Conservation (phyloP, 2,329 filamentous ascomycete genomes). For the Dothistroma pini region DNA sequence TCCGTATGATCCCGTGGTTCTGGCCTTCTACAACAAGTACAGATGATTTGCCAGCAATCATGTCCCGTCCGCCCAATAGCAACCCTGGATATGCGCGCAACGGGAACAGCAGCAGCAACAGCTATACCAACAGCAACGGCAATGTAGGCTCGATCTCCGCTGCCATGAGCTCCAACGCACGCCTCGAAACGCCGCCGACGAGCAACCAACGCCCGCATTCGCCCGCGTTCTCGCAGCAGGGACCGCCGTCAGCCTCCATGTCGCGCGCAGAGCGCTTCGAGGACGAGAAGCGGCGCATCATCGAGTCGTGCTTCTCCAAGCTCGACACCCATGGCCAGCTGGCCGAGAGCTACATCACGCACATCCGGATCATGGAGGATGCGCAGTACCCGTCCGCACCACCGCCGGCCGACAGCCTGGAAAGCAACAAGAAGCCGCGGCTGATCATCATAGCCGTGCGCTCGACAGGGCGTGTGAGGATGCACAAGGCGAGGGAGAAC, state of each 20-base stretch:
- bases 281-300: conserved; percentile 91
- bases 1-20: no score
- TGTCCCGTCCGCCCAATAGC: conserved; percentile 11
- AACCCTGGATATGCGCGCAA: conserved; percentile 6
- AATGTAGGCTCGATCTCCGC: background rate
- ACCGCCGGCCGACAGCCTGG: conserved; percentile 71
- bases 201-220: conserved; percentile 5
- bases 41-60: background rate
- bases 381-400: conserved; percentile 76
- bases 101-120: no score
- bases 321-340: conserved; percentile 80
- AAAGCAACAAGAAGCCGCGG: conserved; percentile 77
- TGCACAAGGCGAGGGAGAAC: conserved; percentile 98
- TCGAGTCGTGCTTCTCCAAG: conserved; percentile 91
- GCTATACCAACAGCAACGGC: background rate
- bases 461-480: conserved; percentile 84
- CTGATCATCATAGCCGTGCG: conserved; percentile 91
- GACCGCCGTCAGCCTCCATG: conserved; percentile 12
- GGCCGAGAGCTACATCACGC: conserved; percentile 94
- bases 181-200: conserved; percentile 2
- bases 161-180: conserved; percentile 4
- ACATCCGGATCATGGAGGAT: conserved; percentile 88
- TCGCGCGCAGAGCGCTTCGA: conserved; percentile 79
- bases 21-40: no score
- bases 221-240: conserved; percentile 1